phyloP scores from a whole-genome alignment of 2,329 filamentous ascomycete genomes.

The Colletotrichum sp. region DNA sequence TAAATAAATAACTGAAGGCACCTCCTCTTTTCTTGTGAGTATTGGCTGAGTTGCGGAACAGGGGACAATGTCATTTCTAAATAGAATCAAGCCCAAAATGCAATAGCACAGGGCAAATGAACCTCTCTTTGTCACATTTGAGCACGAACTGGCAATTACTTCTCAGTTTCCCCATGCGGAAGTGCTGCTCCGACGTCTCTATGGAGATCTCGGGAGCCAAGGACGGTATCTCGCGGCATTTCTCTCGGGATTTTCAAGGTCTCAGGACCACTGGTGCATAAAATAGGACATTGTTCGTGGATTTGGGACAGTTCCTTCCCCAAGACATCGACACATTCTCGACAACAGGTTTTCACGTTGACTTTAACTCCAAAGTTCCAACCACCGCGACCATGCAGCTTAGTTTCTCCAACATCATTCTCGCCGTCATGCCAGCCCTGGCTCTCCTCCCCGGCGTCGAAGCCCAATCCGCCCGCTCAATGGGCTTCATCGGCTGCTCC shows the following conservation, averaged over 20 bases:
- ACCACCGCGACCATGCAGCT: not conserved
- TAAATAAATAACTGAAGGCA: not conserved
- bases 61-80: fast-evolving
- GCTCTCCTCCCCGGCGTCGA: not conserved
- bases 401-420: not conserved
- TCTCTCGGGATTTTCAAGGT: not conserved
- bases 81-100: not conserved
- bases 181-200: not conserved
- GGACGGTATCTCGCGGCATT: not conserved
- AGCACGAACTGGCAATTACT: fast-evolving
- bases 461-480: not conserved
- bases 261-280: not conserved
- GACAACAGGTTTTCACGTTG: no score
- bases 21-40: not conserved
- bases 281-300: no score
- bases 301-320: no score
- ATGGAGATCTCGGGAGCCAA: not conserved
- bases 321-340: no score
- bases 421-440: not conserved
- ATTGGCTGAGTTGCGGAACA: not conserved
- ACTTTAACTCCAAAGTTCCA: no score
- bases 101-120: fast-evolving
- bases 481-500: not conserved
- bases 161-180: not conserved
- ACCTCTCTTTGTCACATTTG: not conserved